These are phyloP conservation scores for Astrephomene gubernaculifera DNA, from an alignment of 139 green algal genomes.

Conservation along the genomic window DNA sequence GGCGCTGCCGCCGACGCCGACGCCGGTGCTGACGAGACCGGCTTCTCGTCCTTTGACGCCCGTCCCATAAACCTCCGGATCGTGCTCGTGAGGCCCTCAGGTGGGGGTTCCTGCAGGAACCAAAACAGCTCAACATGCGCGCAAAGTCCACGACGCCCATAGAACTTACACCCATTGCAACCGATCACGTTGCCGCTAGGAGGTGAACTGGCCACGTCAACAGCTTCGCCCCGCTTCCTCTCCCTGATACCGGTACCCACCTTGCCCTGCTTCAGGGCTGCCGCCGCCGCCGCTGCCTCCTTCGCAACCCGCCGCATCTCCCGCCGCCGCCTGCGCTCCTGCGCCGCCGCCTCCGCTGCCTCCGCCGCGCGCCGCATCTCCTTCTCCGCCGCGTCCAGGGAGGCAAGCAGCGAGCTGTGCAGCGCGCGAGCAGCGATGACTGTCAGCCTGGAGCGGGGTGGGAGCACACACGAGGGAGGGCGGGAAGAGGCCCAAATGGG, in stretches of 20 bases:
- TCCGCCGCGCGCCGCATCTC: slow-evolving; percentile 11
- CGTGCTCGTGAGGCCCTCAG: background rate
- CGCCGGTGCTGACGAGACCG: background rate
- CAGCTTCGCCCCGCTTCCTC: too few species aligned
- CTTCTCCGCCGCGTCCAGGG: slow-evolving; percentile 25
- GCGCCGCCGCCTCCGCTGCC: background rate
- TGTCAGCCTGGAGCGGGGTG: slow-evolving; percentile 22
- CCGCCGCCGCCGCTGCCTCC: slow-evolving; percentile 16
- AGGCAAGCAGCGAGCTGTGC: slow-evolving; percentile 33
- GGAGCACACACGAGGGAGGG: too few species aligned
- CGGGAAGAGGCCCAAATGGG: too few species aligned
- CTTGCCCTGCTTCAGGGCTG: slow-evolving; percentile 24
- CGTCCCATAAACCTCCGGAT: background rate
- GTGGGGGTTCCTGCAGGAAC: slow-evolving; percentile 11
- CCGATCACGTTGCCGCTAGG: too few species aligned
- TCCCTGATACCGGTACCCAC: too few species aligned
- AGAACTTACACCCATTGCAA: too few species aligned
- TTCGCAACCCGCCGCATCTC: background rate
- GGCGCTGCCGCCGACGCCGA: background rate
- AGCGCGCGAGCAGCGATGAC: slow-evolving; percentile 48
- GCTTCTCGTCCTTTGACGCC: background rate
- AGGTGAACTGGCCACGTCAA: too few species aligned
- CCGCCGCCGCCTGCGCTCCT: slow-evolving; percentile 21
- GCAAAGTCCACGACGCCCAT: too few species aligned
- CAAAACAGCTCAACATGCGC: background rate